Percentiles rank a stretch among this genome's conserved stretches.
These are phyloP conservation scores for Auricularia auricula-judae DNA, from an alignment of 768 basidiomycete genomes.

Conservation along the genomic window DNA sequence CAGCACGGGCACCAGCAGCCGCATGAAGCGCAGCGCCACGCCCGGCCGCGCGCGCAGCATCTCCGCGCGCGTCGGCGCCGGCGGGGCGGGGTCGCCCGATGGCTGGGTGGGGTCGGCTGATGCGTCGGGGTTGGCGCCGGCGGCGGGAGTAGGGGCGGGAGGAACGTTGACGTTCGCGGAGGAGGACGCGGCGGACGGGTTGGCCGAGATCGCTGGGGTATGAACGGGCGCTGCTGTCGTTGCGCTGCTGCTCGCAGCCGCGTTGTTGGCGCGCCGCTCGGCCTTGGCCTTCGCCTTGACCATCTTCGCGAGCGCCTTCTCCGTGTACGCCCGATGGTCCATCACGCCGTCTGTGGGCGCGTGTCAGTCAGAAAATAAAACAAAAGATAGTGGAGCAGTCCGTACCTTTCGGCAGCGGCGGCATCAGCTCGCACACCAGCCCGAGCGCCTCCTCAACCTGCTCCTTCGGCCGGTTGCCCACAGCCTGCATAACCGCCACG, in stretches of 20 bases:
- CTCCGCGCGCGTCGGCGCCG: conserved; percentile 37
- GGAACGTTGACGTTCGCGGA: no score
- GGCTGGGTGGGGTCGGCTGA: conserved; percentile 16
- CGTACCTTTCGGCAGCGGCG: conserved; percentile 83
- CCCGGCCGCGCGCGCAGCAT: conserved; percentile 60
- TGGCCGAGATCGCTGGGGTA: conserved; percentile 15
- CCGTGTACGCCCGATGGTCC: conserved; percentile 82
- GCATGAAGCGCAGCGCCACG: conserved; percentile 80
- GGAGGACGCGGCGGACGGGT: conserved; percentile 12
- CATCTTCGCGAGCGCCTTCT: conserved; percentile 69
- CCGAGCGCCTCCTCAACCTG: conserved; percentile 91
- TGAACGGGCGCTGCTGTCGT: conserved; percentile 17
- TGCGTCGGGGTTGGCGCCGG: conserved; percentile 2
- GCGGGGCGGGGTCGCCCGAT: conserved; percentile 29
- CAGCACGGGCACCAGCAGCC: conserved; percentile 81
- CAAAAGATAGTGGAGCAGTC: background rate
- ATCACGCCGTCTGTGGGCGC: conserved; percentile 74
- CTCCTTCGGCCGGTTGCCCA: conserved; percentile 93
- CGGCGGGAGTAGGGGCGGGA: no score
- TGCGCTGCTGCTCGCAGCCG: conserved; percentile 27
- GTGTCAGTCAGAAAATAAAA: background rate
- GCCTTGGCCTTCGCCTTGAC: conserved; percentile 77
- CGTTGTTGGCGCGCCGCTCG: conserved; percentile 61
- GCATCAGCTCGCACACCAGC: conserved; percentile 83
- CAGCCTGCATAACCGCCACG: conserved; percentile 96